Conservation (phyloP, 1,284 basidiomycete genomes). For the Polyporus tsugae region DNA sequence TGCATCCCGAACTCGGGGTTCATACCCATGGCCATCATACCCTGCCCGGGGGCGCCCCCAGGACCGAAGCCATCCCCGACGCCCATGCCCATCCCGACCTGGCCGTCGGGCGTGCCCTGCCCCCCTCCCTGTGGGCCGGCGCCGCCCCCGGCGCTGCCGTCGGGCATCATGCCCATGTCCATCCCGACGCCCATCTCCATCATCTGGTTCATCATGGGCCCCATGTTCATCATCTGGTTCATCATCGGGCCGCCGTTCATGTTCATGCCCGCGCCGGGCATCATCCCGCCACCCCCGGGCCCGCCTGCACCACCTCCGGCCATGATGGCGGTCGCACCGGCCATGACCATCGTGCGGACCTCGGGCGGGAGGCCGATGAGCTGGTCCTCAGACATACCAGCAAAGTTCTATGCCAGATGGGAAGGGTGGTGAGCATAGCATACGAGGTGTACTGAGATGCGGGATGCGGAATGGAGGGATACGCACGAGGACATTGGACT, state of each 20-base stretch:
- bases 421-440: slow-evolving; percentile 9
- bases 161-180: slow-evolving; percentile 48
- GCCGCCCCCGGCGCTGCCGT: slow-evolving; percentile 21
- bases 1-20: slow-evolving; percentile 52
- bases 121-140: slow-evolving; percentile 32
- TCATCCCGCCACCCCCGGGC: slow-evolving; percentile 58
- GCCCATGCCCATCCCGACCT: slow-evolving; percentile 55
- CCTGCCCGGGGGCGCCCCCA: slow-evolving; percentile 42
- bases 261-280: slow-evolving; percentile 51
- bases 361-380: slow-evolving; percentile 77
- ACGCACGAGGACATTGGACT: slow-evolving; percentile 79
- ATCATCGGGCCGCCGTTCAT: slow-evolving; percentile 51
- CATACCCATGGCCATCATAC: slow-evolving; percentile 45
- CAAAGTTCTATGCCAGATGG: slow-evolving; percentile 65
- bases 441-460: background rate
- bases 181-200: slow-evolving; percentile 59
- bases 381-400: slow-evolving; percentile 85
- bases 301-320: slow-evolving; percentile 56
- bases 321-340: slow-evolving; percentile 78
- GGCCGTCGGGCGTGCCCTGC: slow-evolving; percentile 42
- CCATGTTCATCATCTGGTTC: slow-evolving; percentile 55
- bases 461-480: background rate
- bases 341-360: slow-evolving; percentile 84
- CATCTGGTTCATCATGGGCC: slow-evolving; percentile 49
- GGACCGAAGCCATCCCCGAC: slow-evolving; percentile 44